Evolutionary conservation across 1,284 basidiomycete species (phyloP).

Genomic region (Leccinum solheimii): DNA sequence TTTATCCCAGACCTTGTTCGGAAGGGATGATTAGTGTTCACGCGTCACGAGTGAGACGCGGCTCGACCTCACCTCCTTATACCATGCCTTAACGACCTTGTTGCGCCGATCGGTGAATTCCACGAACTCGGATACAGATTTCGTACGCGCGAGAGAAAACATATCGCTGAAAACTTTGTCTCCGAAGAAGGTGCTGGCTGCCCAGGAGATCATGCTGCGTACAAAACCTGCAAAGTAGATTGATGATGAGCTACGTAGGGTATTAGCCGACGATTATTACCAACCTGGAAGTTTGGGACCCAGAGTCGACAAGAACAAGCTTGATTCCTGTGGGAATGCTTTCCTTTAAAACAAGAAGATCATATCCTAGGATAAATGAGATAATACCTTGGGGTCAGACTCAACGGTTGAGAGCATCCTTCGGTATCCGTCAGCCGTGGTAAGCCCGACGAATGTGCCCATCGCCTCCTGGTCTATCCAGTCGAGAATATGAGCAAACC

Average conservation of each 20-base stretch:
- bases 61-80: conserved; percentile 48
- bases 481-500: background rate
- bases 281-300: conserved; percentile 63
- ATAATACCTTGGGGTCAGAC: conserved; percentile 65
- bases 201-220: conserved; percentile 49
- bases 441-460: conserved; percentile 67
- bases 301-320: conserved; percentile 57
- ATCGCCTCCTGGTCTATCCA: conserved; percentile 51
- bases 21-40: background rate
- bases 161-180: conserved; percentile 57
- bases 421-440: conserved; percentile 77
- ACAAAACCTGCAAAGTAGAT: conserved; percentile 44
- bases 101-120: conserved; percentile 51
- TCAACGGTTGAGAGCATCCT: conserved; percentile 67
- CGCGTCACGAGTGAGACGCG: background rate
- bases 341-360: background rate
- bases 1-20: conserved; percentile 63
- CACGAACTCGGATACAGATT: conserved; percentile 59
- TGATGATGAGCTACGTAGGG: background rate
- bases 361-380: background rate
- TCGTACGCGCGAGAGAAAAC: conserved; percentile 47
- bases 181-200: conserved; percentile 48
- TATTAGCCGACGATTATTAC: background rate
- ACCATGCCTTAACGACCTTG: conserved; percentile 52
- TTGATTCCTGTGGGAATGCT: conserved; percentile 45